Evolutionary conservation across 1,284 basidiomycete genomes (phyloP).

Genomic region (Ceratobasidium papillatum): DNA sequence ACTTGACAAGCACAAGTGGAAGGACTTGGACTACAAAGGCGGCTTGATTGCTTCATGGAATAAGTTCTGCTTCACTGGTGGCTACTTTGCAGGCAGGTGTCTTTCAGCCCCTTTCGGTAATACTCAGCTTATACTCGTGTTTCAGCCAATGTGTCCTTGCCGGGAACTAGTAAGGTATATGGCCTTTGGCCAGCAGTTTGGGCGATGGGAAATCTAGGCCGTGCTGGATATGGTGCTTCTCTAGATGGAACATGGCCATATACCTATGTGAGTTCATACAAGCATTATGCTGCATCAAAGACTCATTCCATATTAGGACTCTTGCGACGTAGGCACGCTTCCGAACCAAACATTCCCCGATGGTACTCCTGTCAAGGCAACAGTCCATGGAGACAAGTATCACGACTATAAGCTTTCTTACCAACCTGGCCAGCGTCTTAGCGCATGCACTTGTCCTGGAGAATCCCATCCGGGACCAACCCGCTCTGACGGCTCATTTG

Average conservation of each 20-base stretch:
- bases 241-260: slow-evolving; percentile 60
- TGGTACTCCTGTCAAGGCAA: slow-evolving; percentile 36
- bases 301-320: slow-evolving; percentile 42
- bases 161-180: slow-evolving; percentile 68
- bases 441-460: slow-evolving; percentile 58
- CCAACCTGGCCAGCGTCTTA: slow-evolving; percentile 59
- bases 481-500: slow-evolving; percentile 54
- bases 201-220: slow-evolving; percentile 66
- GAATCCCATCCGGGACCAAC: slow-evolving; percentile 60
- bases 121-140: not conserved
- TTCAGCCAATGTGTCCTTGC: slow-evolving; percentile 76
- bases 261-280: slow-evolving; percentile 47
- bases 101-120: slow-evolving; percentile 51
- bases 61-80: slow-evolving; percentile 94
- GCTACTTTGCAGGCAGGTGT: slow-evolving; percentile 64
- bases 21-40: slow-evolving; percentile 52
- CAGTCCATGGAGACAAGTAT: slow-evolving; percentile 53
- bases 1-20: slow-evolving; percentile 67
- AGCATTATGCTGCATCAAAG: not conserved
- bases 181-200: slow-evolving; percentile 79
- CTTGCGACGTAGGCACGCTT: slow-evolving; percentile 58
- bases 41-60: slow-evolving; percentile 74
- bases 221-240: slow-evolving; percentile 64
- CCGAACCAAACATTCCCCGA: slow-evolving; percentile 51
- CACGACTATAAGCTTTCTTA: slow-evolving; percentile 61